These are phyloP conservation scores for Brassica incana DNA, from an alignment of 345 rosid genomes.

Conservation along the genomic window DNA sequence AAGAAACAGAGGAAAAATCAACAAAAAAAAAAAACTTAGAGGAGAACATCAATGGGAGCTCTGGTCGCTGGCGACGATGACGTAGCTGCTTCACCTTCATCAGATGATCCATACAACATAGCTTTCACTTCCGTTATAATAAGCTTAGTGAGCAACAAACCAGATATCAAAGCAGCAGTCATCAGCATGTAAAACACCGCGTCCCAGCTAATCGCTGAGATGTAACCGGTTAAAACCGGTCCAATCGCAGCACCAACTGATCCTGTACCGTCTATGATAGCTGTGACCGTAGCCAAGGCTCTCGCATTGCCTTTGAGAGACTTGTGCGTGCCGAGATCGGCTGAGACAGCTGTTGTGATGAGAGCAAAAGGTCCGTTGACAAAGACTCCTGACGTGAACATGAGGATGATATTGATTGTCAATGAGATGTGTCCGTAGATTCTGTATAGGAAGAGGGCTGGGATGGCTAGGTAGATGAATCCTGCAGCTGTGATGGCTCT, in stretches of 20 bases:
- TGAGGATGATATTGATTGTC: constrained; percentile 57
- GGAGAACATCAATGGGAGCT: constrained; percentile 39
- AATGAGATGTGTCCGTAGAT: constrained; percentile 75
- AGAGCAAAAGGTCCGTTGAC: constrained; percentile 94
- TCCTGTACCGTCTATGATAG: constrained; percentile 97
- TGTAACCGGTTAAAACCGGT: constrained; percentile 85
- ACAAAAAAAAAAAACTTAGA: neutral
- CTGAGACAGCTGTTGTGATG: constrained; percentile 95
- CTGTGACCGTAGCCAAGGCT: constrained; percentile 93
- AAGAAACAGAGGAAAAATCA: constrained; percentile 2
- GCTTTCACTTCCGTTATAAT: constrained; percentile 67
- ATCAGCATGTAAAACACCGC: constrained; percentile 90
- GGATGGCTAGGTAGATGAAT: constrained; percentile 89
- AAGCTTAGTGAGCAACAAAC: constrained; percentile 75
- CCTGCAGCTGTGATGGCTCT: constrained; percentile 93
- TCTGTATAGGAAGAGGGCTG: constrained; percentile 81
- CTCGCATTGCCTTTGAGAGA: constrained; percentile 84
- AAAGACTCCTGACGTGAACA: constrained; percentile 79
- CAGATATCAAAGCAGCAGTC: constrained; percentile 82
- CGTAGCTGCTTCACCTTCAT: constrained; percentile 9
- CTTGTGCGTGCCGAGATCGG: constrained; percentile 92
- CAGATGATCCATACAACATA: constrained; percentile 48
- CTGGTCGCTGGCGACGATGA: constrained; percentile 23
- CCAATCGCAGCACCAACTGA: constrained; percentile 96
- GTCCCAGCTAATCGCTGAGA: constrained; percentile 81